Evolutionary conservation across 768 basidiomycete genomes (phyloP).

Genomic region (Terana coerulea): DNA sequence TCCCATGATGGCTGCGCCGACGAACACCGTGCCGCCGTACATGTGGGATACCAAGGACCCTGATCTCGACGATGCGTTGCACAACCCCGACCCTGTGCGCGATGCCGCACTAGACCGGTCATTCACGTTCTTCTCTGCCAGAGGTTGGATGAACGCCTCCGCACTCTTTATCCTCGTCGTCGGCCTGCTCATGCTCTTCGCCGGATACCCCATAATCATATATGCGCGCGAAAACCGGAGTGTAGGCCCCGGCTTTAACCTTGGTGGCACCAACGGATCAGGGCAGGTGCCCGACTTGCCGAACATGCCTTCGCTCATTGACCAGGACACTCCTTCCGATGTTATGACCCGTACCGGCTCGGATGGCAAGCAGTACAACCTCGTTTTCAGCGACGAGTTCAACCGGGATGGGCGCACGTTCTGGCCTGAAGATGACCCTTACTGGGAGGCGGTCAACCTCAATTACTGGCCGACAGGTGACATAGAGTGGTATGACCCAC

Average conservation of each 20-base stretch:
- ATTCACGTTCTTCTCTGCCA: conserved; percentile 71
- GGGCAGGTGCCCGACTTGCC: conserved; percentile 84
- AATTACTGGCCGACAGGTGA: conserved; percentile 85
- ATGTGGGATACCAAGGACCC: conserved; percentile 78
- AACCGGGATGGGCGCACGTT: conserved; percentile 68
- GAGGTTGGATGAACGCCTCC: conserved; percentile 81
- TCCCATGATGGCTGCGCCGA: conserved; percentile 30
- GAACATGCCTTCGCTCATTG: conserved; percentile 67
- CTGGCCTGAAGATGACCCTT: conserved; percentile 80
- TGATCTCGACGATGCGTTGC: conserved; percentile 86
- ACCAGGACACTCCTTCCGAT: conserved; percentile 64
- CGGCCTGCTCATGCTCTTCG: conserved; percentile 76
- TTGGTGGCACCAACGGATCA: conserved; percentile 84
- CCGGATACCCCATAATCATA: conserved; percentile 81
- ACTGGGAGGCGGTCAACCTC: conserved; percentile 82
- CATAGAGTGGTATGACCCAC: conserved; percentile 81
- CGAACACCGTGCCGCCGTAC: conserved; percentile 61
- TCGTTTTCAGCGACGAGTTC: conserved; percentile 91
- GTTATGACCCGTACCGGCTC: conserved; percentile 57
- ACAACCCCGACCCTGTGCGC: conserved; percentile 80
- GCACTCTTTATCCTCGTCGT: conserved; percentile 66
- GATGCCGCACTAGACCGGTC: conserved; percentile 55
- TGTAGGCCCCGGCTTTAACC: conserved; percentile 58
- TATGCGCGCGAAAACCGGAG: conserved; percentile 35
- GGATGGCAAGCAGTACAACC: conserved; percentile 74